Base-by-base conservation (phyloP, 352 stramenopile genomes). In the Poterioochromonas sp. region DNA sequence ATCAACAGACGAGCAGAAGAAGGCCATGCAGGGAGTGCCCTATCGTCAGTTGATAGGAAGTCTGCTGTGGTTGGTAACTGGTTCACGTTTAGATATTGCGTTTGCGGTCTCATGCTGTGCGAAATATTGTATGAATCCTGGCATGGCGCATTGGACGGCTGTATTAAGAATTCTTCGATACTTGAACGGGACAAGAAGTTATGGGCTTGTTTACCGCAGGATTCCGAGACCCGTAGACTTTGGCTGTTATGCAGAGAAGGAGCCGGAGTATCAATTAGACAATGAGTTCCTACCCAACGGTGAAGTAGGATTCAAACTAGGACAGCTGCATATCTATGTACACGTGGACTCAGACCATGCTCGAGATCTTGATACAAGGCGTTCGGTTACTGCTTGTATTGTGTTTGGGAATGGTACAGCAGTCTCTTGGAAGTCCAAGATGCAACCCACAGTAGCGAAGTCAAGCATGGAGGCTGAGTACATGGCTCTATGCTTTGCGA, bases 291-390 rank as follows among this genome's bases (percentile, higher is more conserved):
- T 35, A 18, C 58, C 29, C 58, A 58, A 58, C 47, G 58, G 58
- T 68, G 58, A 68, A 68, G 58, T 68, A 68, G 58, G 58, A 68
- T 68, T 68, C 58, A 68, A 68, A 68, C 58, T 68, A 68, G 58
- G 58, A 68, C 58, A 68, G 58, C 58, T 68, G 58, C 58, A 68
- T 68, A 68, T 68, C 58, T 68, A 58, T 58, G 47, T 58, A 58
- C 47, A 58, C 47, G 47, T 58, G 47, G 65, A 76, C 39, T 8
- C 41, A 53, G 41, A 76, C 34, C 41, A 18, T 2, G 65, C 39
- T 43, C 5, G 29, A 18, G 65, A 76, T 58, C 2, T 58, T 15
- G 65, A 76, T 76, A 58, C 65, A 58, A 8, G 65, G 18, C 65
- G 65, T 54, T 76, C 65, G 8, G 15, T 58, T 32, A 43, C 65